A percentile compares a stretch with the other conserved stretches of the same genome.
phyloP scores from a whole-genome alignment of 306 rosid genomes.

The Gleditsia sinensis region DNA sequence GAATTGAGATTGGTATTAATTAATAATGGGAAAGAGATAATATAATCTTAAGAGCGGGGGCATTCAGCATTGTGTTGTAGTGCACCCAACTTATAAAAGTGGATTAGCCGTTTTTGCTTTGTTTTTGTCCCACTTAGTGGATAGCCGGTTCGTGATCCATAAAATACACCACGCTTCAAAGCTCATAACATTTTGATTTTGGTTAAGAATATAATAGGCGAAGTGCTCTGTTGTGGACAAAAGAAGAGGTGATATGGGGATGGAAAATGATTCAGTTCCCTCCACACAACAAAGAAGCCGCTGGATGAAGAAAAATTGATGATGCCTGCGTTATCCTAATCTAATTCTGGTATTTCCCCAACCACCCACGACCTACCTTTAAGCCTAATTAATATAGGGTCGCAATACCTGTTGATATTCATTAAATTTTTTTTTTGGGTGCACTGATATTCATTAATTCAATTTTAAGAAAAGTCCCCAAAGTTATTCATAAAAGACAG shows the following conservation, averaged over 20 bases:
- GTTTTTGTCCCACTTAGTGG: constrained; percentile 1
- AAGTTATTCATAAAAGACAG: background rate
- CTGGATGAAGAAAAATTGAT: constrained; percentile 11
- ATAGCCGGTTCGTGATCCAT: constrained; percentile 18
- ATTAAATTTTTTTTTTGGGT: too few relatives aligned
- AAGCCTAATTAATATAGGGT: background rate
- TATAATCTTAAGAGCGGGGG: constrained; percentile 35
- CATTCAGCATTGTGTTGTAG: background rate
- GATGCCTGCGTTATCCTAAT: background rate
- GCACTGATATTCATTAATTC: background rate
- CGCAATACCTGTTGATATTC: background rate
- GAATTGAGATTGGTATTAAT: background rate
- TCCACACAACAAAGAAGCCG: background rate
- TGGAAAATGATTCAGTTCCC: background rate
- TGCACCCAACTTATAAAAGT: background rate
- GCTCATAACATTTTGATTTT: too few relatives aligned
- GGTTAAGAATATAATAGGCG: too few relatives aligned
- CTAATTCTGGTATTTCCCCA: background rate
- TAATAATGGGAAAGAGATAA: constrained; percentile 1
- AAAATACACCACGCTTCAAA: too few relatives aligned
- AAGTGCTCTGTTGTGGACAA: background rate
- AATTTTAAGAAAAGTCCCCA: background rate
- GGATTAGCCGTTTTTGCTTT: constrained; percentile 18
- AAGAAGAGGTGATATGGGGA: background rate
- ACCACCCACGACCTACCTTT: background rate